Percentiles rank a stretch among this genome's conserved stretches.
Evolutionary conservation across 2,329 filamentous ascomycete species (phyloP).

Genomic region (Xylariaceae sp.): DNA sequence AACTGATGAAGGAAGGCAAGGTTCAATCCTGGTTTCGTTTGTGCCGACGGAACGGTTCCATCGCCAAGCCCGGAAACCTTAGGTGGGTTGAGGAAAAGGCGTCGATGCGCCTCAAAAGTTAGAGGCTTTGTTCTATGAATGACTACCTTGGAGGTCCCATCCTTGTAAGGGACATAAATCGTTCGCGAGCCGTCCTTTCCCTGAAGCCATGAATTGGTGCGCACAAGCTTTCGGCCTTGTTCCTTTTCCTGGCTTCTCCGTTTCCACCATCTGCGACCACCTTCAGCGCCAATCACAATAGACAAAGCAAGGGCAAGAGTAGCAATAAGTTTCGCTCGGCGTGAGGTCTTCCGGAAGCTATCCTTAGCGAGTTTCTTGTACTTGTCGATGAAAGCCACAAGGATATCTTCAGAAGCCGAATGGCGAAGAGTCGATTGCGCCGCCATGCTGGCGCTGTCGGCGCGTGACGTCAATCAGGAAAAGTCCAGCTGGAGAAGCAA

Average conservation of each 20-base stretch:
- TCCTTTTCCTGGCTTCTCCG: conserved; percentile 72
- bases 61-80: conserved; percentile 73
- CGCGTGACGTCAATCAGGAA: conserved; percentile 23
- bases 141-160: conserved; percentile 82
- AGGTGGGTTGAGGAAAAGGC: conserved; percentile 88
- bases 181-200: conserved; percentile 93
- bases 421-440: conserved; percentile 78
- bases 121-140: conserved; percentile 86
- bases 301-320: conserved; percentile 71
- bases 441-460: conserved; percentile 58
- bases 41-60: conserved; percentile 73
- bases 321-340: conserved; percentile 67
- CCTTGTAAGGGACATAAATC: conserved; percentile 90
- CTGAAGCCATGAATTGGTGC: conserved; percentile 86
- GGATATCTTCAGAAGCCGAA: conserved; percentile 61
- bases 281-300: conserved; percentile 75
- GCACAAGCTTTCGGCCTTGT: conserved; percentile 73
- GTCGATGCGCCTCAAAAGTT: conserved; percentile 92
- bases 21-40: conserved; percentile 91
- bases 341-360: conserved; percentile 61
- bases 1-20: conserved; percentile 96
- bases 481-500: conserved; percentile 8
- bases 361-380: conserved; percentile 52
- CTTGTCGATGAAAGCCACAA: conserved; percentile 60
- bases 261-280: conserved; percentile 73